A percentile compares a stretch with the other conserved stretches of the same genome.
Conservation (phyloP, 306 rosid species). For the Hippophae tibetana region DNA sequence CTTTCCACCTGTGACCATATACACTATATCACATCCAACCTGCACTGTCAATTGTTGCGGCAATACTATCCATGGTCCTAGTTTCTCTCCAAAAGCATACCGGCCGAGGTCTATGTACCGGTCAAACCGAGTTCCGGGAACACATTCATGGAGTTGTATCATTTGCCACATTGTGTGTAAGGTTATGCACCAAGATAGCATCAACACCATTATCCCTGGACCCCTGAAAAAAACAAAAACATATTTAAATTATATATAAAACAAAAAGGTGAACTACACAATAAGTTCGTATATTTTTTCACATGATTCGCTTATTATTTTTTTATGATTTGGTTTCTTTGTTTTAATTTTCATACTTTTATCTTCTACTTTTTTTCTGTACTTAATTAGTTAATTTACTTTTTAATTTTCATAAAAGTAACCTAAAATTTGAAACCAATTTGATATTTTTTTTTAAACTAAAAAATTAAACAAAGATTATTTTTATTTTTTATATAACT, state of each 20-base stretch:
- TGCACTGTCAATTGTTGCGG: slow-evolving; percentile 87
- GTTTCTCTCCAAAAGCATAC: slow-evolving; percentile 71
- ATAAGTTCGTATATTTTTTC: too few relatives aligned
- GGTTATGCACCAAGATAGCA: slow-evolving; percentile 69
- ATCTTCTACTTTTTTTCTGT: too few relatives aligned
- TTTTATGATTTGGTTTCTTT: too few relatives aligned
- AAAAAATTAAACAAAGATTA: too few relatives aligned
- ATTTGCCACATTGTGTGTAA: slow-evolving; percentile 93
- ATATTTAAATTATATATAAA: not conserved
- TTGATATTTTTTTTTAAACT: too few relatives aligned
- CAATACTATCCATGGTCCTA: slow-evolving; percentile 87
- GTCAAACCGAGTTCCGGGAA: slow-evolving; percentile 75
- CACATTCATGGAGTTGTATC: slow-evolving; percentile 92
- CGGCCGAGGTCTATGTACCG: slow-evolving; percentile 80
- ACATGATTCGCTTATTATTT: too few relatives aligned
- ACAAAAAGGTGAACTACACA: too few relatives aligned
- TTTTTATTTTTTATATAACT: too few relatives aligned
- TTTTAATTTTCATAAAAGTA: too few relatives aligned
- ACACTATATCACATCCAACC: slow-evolving; percentile 87
- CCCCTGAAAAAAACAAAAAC: slow-evolving; percentile 42
- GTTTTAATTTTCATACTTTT: too few relatives aligned
- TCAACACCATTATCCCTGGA: slow-evolving; percentile 63
- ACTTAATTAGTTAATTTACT: too few relatives aligned
- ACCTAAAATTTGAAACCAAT: too few relatives aligned
- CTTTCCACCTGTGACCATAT: slow-evolving; percentile 89